Evolutionary conservation across 805 yeast genomes (phyloP), one percentile per base, ranked within the genome.

Genomic region (Alloascoidea hylecoeti): DNA sequence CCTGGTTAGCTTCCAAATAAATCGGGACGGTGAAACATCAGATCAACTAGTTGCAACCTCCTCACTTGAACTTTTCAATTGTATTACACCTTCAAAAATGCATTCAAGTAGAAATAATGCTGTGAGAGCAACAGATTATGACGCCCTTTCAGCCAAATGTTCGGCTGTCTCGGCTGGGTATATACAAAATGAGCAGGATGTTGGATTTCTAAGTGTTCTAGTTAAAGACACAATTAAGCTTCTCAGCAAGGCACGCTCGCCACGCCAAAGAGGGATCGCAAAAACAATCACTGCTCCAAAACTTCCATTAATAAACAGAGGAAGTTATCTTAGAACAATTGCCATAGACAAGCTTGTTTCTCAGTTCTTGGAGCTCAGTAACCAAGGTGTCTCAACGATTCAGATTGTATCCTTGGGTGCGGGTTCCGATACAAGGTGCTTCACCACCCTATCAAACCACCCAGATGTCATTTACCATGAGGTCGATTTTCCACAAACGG

Each of bases 391-490:
- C 3, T 52, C 56, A 17, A 23, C 9, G 36, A 46, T 18, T 30
- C 65, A 79, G 49, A 66, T 81, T 13, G 57, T 82, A 1, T 78
- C 85, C 1, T 50, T 81, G n/a, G 94, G 94, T 0, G 78, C 88
- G 2, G 94, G 94, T 3, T 77, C 83, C 13, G 94, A 82, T 48
- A 78, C 92, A 0, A 52, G 89, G 38, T 66, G 70, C 13, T 79
- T 81, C 50, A 53, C 61, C 5, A 42, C 74, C 13, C 52, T 80
- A 33, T 49, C 57, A 4, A 35, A 52, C 3, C 38, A 57, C 35
- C 28, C 45, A 6, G 27, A 49, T 16, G 41, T 77, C 23, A 48
- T 46, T 2, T 74, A 75, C 46, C 62, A 68, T 42, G 94, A 81
- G 49, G 49, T 78, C 16, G 94, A 81, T 53, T 79, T 80, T 49